These are phyloP conservation scores for Chlorella vulgaris DNA, from an alignment of 139 green algal genomes.

Conservation along the genomic window DNA sequence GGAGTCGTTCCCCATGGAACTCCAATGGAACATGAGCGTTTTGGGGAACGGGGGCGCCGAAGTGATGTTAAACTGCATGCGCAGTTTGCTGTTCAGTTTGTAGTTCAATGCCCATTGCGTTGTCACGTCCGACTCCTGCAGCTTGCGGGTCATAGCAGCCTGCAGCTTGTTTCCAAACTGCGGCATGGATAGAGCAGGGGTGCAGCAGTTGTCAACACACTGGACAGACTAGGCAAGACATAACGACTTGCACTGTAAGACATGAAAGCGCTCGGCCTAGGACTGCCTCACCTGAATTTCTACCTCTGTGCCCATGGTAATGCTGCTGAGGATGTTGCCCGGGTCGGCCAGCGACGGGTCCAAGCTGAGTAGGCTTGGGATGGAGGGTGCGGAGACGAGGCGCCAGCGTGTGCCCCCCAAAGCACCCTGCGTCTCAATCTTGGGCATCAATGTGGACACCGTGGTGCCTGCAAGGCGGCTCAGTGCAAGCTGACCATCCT, in stretches of 20 bases:
- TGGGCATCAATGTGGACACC: conserved; percentile 89
- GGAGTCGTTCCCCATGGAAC: no score
- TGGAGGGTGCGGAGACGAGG: conserved; percentile 83
- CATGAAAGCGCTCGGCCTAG: no score
- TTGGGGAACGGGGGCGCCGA: conserved; percentile 66
- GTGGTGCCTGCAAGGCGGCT: conserved; percentile 85
- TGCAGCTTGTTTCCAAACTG: conserved; percentile 48
- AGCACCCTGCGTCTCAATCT: conserved; percentile 91
- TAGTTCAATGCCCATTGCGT: conserved; percentile 90
- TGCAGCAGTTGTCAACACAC: not conserved
- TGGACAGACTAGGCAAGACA: not conserved
- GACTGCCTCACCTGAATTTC: conserved; percentile 83
- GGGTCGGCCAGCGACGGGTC: conserved; percentile 61
- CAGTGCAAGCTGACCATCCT: conserved; percentile 94
- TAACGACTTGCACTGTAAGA: not conserved
- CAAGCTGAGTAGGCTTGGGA: conserved; percentile 73
- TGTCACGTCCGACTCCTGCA: conserved; percentile 70
- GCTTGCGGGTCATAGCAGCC: conserved; percentile 81
- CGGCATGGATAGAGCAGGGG: not conserved
- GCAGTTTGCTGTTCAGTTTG: conserved; percentile 75
- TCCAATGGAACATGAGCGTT: conserved; percentile 70
- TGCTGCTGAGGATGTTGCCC: conserved; percentile 49
- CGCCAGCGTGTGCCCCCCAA: conserved; percentile 77
- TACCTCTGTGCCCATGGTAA: conserved; percentile 88
- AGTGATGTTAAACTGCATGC: conserved; percentile 84